Conservation (phyloP, 352 stramenopile species). For the Globisporangium cederbergense region DNA sequence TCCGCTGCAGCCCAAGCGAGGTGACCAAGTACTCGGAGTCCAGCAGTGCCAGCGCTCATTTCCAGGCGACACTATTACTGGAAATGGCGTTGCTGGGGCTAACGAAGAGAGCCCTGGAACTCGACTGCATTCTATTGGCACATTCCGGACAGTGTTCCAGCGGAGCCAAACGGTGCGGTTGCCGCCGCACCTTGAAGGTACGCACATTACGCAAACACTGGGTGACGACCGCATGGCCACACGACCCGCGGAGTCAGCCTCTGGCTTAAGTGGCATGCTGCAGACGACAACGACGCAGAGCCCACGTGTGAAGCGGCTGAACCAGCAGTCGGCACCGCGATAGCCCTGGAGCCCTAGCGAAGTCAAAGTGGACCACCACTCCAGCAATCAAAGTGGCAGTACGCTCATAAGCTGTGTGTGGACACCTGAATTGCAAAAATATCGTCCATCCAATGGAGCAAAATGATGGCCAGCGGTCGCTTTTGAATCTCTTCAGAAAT, state of each 20-base stretch:
- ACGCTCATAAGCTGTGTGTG: not conserved
- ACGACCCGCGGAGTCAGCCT: not conserved
- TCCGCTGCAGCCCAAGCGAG: conserved; percentile 25
- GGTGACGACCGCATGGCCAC: not conserved
- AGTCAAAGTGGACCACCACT: not conserved
- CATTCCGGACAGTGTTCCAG: conserved; percentile 17
- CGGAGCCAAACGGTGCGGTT: conserved; percentile 6
- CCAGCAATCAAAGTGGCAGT: not conserved
- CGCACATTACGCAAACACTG: not conserved
- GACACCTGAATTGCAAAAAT: not conserved
- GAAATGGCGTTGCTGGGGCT: not conserved
- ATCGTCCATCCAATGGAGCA: not conserved
- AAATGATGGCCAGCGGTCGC: not conserved
- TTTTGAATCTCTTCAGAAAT: not conserved
- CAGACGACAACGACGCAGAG: not conserved
- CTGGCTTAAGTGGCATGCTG: not conserved
- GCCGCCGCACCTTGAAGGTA: conserved; percentile 4
- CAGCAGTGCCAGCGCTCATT: conserved; percentile 2
- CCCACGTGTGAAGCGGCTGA: conserved; percentile 6
- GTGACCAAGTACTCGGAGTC: conserved; percentile 26
- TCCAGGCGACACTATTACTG: not conserved
- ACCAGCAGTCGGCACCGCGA: not conserved
- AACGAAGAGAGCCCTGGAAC: not conserved
- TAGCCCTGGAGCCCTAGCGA: not conserved
- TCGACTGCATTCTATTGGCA: conserved; percentile 24